Base-by-base conservation (phyloP, 345 rosid genomes). In the Hibiscus mutabilis region DNA sequence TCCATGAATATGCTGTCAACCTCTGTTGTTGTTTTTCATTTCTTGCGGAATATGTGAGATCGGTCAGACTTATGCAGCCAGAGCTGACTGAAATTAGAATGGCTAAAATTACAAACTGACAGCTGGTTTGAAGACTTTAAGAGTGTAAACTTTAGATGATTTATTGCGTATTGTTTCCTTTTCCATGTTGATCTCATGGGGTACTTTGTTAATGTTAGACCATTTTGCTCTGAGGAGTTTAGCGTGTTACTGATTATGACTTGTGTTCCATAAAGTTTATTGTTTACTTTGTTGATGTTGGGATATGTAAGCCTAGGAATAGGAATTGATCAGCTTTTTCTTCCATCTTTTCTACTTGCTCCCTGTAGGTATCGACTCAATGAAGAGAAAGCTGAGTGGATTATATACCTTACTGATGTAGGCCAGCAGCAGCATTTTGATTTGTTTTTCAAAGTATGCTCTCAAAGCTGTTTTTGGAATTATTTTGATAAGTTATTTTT, bases 351-450 rank as follows among this genome's bases (percentile, higher is more conserved):
- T 31, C 55, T 71, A 19, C 44, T 59, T 68, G 53, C 16, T 47
- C 16, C 12, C 46, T 42, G 46, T 42, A 42, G 46, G 46, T 42
- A 42, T 78, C 96, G 98, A 66, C 86, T 91, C 25, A 90, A 88
- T 74, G 93, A 86, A 81, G 98, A 94, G 83, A 90, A 84, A 82
- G 98, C 93, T 68, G 93, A 91, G 71, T 91, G 96, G 98, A 91
- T 94, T 63, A 86, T 90, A 69, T 94, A 94, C 79, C 87, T 91
- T 58, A 94, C 98, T 42, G 98, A 94, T 88, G 96, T 90, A 71
- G 98, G 97, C 74, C 98, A 94, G 85, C 89, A 91, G 76, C 90
- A 86, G 74, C 98, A 42, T 42, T 42, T 42, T 42, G 46, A 10
- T 10, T 9, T 42, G 46, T 42, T 42, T 42, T 42, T 42, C 46